A percentile compares a stretch with the other conserved stretches of the same genome.
These are phyloP conservation scores for Phytophthora fragariae DNA, from an alignment of 352 stramenopile genomes.

Conservation along the genomic window DNA sequence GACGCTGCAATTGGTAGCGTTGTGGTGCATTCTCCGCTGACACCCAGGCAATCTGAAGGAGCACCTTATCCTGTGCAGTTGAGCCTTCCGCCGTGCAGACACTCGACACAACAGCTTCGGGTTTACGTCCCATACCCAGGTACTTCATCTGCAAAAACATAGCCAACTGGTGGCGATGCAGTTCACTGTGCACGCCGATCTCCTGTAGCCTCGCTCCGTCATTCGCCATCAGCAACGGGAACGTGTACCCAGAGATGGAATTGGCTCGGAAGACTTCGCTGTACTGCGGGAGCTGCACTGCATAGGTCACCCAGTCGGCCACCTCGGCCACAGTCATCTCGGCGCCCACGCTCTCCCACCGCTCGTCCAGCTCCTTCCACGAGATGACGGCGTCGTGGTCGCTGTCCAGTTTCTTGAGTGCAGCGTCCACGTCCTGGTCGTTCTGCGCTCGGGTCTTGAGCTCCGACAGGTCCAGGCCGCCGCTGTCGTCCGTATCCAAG, in stretches of 20 bases:
- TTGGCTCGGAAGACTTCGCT: conserved; percentile 75
- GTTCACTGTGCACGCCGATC: conserved; percentile 70
- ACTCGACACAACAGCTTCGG: conserved; percentile 48
- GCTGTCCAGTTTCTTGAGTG: conserved; percentile 80
- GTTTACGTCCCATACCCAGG: conserved; percentile 78
- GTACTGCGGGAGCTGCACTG: conserved; percentile 87
- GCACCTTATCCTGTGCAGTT: conserved; percentile 38
- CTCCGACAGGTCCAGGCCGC: conserved; percentile 75
- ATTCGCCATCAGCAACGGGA: conserved; percentile 87
- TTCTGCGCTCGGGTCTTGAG: conserved; percentile 60
- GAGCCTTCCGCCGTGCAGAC: conserved; percentile 43
- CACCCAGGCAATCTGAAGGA: conserved; percentile 71
- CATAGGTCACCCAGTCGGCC: conserved; percentile 82
- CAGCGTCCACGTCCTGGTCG: conserved; percentile 73
- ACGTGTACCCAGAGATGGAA: conserved; percentile 89
- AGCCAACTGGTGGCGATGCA: conserved; percentile 83
- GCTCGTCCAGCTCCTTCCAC: conserved; percentile 82
- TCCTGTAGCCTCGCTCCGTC: conserved; percentile 75
- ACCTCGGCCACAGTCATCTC: conserved; percentile 90
- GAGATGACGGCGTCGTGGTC: conserved; percentile 87
- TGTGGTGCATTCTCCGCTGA: conserved; percentile 55
- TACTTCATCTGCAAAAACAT: conserved; percentile 90
- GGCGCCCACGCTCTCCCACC: conserved; percentile 79
- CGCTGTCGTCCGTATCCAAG: conserved; percentile 82
- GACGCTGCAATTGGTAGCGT: conserved; percentile 77